These are phyloP conservation scores for Bacidia gigantensis DNA, from an alignment of 495 filamentous ascomycete species.

Conservation along the genomic window DNA sequence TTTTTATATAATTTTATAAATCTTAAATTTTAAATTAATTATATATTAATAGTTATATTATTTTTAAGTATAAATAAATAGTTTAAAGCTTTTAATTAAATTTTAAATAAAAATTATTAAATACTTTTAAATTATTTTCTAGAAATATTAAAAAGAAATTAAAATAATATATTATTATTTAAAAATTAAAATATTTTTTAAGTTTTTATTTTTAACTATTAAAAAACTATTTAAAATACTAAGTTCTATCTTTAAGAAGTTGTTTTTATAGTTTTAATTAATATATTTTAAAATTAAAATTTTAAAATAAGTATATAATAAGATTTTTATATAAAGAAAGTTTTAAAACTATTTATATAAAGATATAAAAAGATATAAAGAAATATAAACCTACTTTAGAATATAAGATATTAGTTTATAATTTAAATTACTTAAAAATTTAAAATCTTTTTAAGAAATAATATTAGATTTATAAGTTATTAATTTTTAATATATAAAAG, in stretches of 20 bases:
- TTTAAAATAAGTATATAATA: not conserved
- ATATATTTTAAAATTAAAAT: not conserved
- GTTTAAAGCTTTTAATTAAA: not conserved
- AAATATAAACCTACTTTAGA: not conserved
- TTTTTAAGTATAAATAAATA: conserved; percentile 1
- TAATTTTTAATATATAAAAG: not conserved
- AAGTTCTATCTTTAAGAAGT: not conserved
- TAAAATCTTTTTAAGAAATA: not conserved
- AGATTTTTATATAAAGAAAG: not conserved
- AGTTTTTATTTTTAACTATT: conserved; percentile 1
- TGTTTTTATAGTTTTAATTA: not conserved
- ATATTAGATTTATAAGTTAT: not conserved
- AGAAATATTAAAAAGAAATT: not conserved
- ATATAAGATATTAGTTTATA: not conserved
- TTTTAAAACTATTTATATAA: not conserved
- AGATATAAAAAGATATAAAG: not conserved
- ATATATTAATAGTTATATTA: not conserved
- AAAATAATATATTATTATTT: not conserved
- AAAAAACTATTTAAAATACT: not conserved
- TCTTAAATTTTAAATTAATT: not conserved
- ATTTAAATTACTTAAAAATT: not conserved
- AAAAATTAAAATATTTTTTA: not conserved
- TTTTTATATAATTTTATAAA: not conserved
- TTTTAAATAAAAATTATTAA: not conserved
- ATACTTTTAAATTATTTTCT: not conserved